A percentile compares a stretch with the other conserved stretches of the same genome.
Conservation (phyloP, 2,329 filamentous ascomycete species). For the Emmonsiellopsis sp. region DNA sequence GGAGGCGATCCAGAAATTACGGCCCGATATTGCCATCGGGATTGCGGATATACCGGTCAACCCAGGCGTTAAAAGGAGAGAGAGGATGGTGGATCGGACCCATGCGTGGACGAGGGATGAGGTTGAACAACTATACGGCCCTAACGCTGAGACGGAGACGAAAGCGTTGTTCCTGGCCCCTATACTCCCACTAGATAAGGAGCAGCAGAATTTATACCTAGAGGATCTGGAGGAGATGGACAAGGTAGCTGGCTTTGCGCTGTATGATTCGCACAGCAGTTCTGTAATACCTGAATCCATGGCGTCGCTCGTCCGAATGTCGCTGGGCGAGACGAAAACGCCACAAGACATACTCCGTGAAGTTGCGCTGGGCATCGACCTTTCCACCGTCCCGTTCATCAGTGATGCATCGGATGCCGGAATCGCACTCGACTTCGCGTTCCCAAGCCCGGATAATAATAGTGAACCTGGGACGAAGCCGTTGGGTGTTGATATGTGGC, state of each 20-base stretch:
- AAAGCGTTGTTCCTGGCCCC: constrained; percentile 53
- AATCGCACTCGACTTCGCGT: constrained; percentile 70
- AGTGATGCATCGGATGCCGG: constrained; percentile 70
- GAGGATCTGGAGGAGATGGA: constrained; percentile 57
- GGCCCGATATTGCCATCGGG: constrained; percentile 71
- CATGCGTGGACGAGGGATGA: constrained; percentile 71
- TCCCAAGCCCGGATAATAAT: constrained; percentile 42
- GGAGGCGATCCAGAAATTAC: constrained; percentile 53
- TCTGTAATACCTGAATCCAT: constrained; percentile 57
- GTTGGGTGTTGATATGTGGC: constrained; percentile 75
- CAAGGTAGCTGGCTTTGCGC: constrained; percentile 58
- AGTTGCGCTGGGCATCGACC: constrained; percentile 66
- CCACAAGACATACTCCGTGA: constrained; percentile 73
- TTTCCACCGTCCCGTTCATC: constrained; percentile 70
- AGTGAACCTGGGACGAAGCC: constrained; percentile 26
- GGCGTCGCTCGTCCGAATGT: constrained; percentile 59
- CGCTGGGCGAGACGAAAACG: constrained; percentile 58
- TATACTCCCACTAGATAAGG: constrained; percentile 64
- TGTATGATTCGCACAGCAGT: constrained; percentile 67
- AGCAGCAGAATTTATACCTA: constrained; percentile 72
- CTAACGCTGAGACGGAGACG: constrained; percentile 20
- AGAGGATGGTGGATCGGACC: constrained; percentile 79
- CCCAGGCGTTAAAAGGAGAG: constrained; percentile 58
- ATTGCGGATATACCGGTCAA: constrained; percentile 61
- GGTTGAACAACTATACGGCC: constrained; percentile 38